These are phyloP conservation scores for Ailanthus altissimus DNA, from an alignment of 345 rosid genomes.

Conservation along the genomic window DNA sequence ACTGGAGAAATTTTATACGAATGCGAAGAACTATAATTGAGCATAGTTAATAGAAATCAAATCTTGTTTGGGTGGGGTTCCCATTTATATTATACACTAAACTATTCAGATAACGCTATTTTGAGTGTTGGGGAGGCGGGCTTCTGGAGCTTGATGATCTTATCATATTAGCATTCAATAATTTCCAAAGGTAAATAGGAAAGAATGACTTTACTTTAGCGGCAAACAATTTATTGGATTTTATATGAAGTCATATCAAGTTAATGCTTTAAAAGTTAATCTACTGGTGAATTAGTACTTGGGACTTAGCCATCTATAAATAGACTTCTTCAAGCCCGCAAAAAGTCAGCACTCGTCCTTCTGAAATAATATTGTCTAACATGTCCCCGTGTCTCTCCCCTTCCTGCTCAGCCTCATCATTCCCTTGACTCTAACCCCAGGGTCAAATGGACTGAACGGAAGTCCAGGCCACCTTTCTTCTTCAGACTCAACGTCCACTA, in stretches of 20 bases:
- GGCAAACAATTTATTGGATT: neutral
- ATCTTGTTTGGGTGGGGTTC: neutral
- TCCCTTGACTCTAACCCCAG: slow-evolving; percentile 6
- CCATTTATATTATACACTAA: neutral
- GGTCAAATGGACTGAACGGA: slow-evolving; percentile 12
- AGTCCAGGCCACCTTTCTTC: slow-evolving; percentile 3
- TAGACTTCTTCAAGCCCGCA: neutral
- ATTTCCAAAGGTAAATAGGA: neutral
- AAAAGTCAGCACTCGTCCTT: neutral
- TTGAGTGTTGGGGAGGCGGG: neutral
- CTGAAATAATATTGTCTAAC: slow-evolving; percentile 3
- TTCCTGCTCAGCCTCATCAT: neutral
- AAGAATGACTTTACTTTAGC: neutral
- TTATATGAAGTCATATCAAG: neutral
- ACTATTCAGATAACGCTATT: slow-evolving; percentile 5
- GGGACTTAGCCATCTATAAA: neutral
- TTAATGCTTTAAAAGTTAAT: neutral
- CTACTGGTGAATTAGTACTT: no score
- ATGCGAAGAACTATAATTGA: neutral
- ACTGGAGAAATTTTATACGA: neutral
- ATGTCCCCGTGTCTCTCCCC: neutral
- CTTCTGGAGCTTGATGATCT: neutral
- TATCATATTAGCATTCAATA: neutral
- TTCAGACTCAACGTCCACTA: neutral
- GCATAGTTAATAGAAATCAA: neutral